phyloP scores from a whole-genome alignment of 1,139 yeast genomes.

The Chernovozyma aurita region DNA sequence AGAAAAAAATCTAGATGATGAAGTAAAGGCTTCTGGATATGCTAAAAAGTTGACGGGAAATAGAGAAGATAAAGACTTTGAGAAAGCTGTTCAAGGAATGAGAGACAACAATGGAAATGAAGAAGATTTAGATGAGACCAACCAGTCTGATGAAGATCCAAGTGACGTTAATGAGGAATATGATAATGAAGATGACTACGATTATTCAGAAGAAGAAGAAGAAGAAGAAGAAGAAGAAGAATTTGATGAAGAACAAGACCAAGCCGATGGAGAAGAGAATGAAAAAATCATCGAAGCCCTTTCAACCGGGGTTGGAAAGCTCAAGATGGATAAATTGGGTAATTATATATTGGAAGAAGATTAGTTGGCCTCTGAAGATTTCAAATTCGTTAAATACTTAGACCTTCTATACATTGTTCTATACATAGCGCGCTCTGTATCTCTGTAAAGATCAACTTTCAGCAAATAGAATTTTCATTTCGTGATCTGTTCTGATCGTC shows the following conservation, averaged over 20 bases:
- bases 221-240: conserved; percentile 25
- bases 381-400: too few species aligned
- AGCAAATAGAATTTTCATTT: too few species aligned
- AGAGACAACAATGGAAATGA: conserved; percentile 37
- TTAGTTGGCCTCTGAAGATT: neutral
- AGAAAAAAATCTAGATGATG: conserved; percentile 65
- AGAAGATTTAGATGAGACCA: conserved; percentile 26
- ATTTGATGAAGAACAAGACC: conserved; percentile 29
- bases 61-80: conserved; percentile 56
- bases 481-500: too few species aligned
- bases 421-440: too few species aligned
- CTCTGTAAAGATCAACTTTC: too few species aligned
- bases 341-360: conserved; percentile 63
- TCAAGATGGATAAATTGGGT: conserved; percentile 78
- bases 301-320: conserved; percentile 51
- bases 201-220: conserved; percentile 21
- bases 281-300: conserved; percentile 70
- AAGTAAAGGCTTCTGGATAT: conserved; percentile 90
- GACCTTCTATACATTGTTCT: too few species aligned
- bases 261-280: conserved; percentile 51
- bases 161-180: conserved; percentile 28
- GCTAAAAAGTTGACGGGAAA: conserved; percentile 61
- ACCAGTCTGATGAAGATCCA: conserved; percentile 25
- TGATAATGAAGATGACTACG: conserved; percentile 22
- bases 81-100: conserved; percentile 67